These are phyloP conservation scores for Viridothelium virens DNA, from an alignment of 495 filamentous ascomycete species.

Conservation along the genomic window DNA sequence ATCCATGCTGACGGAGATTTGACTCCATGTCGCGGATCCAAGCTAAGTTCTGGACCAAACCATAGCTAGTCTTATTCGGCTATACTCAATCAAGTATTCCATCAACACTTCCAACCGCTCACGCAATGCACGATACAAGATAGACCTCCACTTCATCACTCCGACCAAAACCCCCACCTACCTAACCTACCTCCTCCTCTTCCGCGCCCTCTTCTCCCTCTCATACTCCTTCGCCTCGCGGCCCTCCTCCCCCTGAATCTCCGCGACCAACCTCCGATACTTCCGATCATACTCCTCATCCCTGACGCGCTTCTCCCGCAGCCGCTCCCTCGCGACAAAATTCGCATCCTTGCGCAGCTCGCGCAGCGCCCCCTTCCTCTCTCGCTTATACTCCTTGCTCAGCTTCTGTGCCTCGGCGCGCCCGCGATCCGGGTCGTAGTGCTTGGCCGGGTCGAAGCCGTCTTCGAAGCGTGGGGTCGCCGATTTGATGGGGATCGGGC, in stretches of 20 bases:
- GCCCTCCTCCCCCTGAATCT: constrained; percentile 92
- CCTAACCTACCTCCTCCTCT: constrained; percentile 46
- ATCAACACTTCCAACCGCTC: too few species aligned
- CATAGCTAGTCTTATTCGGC: too few species aligned
- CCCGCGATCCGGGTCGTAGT: constrained; percentile 89
- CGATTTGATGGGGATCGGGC: constrained; percentile 76
- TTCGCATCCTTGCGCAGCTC: constrained; percentile 90
- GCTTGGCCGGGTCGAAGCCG: constrained; percentile 82
- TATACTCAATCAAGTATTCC: too few species aligned
- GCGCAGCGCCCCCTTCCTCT: constrained; percentile 88
- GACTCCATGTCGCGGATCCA: too few species aligned
- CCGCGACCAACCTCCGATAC: constrained; percentile 80
- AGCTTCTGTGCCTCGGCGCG: constrained; percentile 74
- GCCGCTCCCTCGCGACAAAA: constrained; percentile 81
- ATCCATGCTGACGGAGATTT: too few species aligned
- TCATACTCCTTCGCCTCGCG: constrained; percentile 81
- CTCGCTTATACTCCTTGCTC: constrained; percentile 82
- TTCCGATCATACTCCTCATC: constrained; percentile 84
- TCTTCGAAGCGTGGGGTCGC: constrained; percentile 96
- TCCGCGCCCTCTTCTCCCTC: constrained; percentile 63
- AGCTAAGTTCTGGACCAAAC: too few species aligned
- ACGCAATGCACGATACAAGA: too few species aligned
- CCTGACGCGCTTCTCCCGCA: constrained; percentile 84
- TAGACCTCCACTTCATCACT: background rate
- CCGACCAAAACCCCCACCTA: background rate